Conservation (phyloP, 345 rosid genomes). For the Cardamine occulta region DNA sequence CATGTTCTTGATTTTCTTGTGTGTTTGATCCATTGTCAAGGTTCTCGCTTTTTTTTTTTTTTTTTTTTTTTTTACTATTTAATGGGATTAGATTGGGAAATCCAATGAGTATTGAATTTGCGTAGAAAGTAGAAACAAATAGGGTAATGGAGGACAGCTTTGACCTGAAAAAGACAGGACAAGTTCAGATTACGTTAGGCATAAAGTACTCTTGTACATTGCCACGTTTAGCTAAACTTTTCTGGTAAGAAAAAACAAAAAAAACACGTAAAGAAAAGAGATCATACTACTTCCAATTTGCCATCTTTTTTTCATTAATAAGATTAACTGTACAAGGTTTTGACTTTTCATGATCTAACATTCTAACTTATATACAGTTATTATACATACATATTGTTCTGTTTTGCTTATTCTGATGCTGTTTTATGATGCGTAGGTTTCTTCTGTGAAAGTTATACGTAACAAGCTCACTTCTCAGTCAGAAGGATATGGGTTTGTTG, state of each 20-base stretch:
- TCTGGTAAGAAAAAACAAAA: background rate
- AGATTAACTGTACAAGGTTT: background rate
- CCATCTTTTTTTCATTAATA: background rate
- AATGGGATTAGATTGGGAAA: slow-evolving; percentile 29
- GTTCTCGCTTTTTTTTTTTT: background rate
- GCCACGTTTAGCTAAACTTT: slow-evolving; percentile 34
- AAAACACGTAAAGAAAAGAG: background rate
- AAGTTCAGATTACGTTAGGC: slow-evolving; percentile 28
- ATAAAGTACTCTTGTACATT: slow-evolving; percentile 34
- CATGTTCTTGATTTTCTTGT: slow-evolving; percentile 24
- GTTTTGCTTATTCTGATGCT: background rate
- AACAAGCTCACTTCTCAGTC: slow-evolving; percentile 89
- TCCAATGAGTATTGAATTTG: slow-evolving; percentile 30
- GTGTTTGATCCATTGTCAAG: slow-evolving; percentile 14
- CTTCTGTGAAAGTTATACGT: slow-evolving; percentile 82
- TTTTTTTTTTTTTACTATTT: too few relatives aligned
- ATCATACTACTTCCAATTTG: slow-evolving; percentile 11
- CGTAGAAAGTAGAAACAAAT: slow-evolving; percentile 30
- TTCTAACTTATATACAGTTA: background rate
- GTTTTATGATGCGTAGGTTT: slow-evolving; percentile 52
- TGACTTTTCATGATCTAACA: slow-evolving; percentile 3
- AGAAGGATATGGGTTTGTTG: slow-evolving; percentile 94
- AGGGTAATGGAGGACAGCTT: slow-evolving; percentile 40
- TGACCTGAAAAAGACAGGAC: slow-evolving; percentile 41
- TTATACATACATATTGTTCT: background rate